Evolutionary conservation across 2,329 filamentous ascomycete species (phyloP).

Genomic region (Aschersonia sp.): DNA sequence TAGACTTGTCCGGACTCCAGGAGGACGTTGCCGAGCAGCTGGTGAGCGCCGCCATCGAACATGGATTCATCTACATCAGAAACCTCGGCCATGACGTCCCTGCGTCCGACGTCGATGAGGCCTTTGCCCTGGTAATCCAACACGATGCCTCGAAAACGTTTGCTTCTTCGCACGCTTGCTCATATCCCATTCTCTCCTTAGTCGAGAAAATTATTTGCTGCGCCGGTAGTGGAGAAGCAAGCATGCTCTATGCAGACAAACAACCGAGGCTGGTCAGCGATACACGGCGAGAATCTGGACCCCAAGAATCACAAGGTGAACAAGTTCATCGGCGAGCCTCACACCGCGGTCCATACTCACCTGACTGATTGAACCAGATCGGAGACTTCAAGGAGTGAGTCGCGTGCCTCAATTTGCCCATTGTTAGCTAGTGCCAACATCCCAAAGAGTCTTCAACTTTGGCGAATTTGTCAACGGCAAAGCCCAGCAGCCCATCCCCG

Average conservation of each 20-base stretch:
- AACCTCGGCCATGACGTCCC: constrained; percentile 59
- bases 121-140: constrained; percentile 54
- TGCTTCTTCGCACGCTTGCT: not conserved
- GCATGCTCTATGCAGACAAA: constrained; percentile 60
- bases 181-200: constrained; percentile 1
- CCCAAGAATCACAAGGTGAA: constrained; percentile 62
- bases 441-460: constrained; percentile 73
- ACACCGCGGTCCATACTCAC: not conserved
- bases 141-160: too few species aligned
- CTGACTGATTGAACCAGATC: constrained; percentile 28
- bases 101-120: constrained; percentile 46
- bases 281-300: constrained; percentile 81
- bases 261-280: constrained; percentile 79
- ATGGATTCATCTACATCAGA: constrained; percentile 83
- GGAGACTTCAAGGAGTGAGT: constrained; percentile 80
- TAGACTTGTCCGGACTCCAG: constrained; percentile 56
- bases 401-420: not conserved
- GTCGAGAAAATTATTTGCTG: constrained; percentile 59
- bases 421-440: not conserved
- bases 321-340: too few species aligned
- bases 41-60: constrained; percentile 64
- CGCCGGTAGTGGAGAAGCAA: constrained; percentile 57
- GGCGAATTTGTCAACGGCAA: constrained; percentile 57
- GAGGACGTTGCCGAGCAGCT: constrained; percentile 49
- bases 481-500: constrained; percentile 64